Base-by-base conservation (phyloP, 1,284 basidiomycete species). In the Moniliella sp. region DNA sequence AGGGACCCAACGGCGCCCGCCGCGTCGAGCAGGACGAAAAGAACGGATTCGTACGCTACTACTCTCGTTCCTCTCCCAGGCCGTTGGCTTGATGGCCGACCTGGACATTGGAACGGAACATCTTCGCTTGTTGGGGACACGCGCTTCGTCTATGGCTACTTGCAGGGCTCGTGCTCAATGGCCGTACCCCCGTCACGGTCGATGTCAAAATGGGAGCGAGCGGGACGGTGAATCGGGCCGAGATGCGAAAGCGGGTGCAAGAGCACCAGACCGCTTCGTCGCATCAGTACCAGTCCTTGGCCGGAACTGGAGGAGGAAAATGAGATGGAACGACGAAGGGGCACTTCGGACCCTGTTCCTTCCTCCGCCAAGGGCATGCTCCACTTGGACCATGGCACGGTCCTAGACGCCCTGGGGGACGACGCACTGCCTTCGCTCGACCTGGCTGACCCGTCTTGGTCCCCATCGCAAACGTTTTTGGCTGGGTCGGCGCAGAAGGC, bases 21-120 rank as follows among this genome's bases (percentile, higher is more conserved):
- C n/a, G n/a, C n/a, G n/a, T n/a, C n/a, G n/a, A n/a, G n/a, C n/a
- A n/a, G n/a, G n/a, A n/a, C n/a, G n/a, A n/a, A n/a, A n/a, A n/a
- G n/a, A n/a, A n/a, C n/a, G n/a, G n/a, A n/a, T 57, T 40, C 23
- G 39, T 44, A 10, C 58, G 62, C 8, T 68, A 68, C n/a, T 71
- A 82, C 49, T 80, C n/a, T n/a, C 79, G 5, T 93, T 84, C 67
- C 74, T 94, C 66, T 75, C 79, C 0, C 76, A 81, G 58, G 73
- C 79, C 0, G 61, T 84, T 12, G 88, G 88, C 0, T 67, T 97
- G 18, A 80, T 91, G 73, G 82, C 86, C 5, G 84, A 94, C 48
- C 49, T 86, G 16, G 64, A 63, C 33, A 36, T 62, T 11, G 69
- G 80, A 11, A 93, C 84, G 0, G 84, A 93, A 37, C 65, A 78